A percentile compares a stretch with the other conserved stretches of the same genome.
phyloP scores from a whole-genome alignment of 306 rosid genomes.

The Malus sylvestris region DNA sequence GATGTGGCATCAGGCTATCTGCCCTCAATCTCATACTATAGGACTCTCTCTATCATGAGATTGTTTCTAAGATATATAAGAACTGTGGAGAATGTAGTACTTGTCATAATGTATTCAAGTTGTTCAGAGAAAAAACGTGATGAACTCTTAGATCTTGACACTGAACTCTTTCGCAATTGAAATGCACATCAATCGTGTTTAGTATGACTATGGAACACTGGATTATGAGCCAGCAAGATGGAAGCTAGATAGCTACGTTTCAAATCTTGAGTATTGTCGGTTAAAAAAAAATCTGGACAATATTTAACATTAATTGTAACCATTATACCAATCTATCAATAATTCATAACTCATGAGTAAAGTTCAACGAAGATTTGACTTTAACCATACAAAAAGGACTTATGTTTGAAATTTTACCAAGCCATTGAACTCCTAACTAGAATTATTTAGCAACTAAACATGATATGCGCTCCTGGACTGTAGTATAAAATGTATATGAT shows the following conservation, averaged over 20 bases:
- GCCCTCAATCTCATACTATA: background rate
- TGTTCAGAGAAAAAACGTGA: background rate
- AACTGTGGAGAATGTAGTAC: background rate
- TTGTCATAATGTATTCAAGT: background rate
- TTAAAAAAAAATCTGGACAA: background rate
- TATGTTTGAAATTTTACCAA: no score
- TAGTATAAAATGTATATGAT: background rate
- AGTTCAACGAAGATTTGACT: background rate
- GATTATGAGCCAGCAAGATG: background rate
- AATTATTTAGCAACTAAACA: background rate
- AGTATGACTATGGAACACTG: background rate
- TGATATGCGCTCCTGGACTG: background rate
- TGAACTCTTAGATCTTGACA: background rate
- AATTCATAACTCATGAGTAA: background rate
- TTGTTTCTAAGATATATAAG: background rate
- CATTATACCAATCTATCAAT: background rate
- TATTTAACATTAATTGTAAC: no score
- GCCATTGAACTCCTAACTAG: background rate
- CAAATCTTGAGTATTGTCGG: background rate
- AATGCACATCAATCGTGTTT: background rate
- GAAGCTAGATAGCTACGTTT: background rate
- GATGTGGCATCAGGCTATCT: background rate
- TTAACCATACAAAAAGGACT: background rate
- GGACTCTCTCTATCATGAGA: background rate
- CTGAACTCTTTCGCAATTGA: background rate